Conservation (phyloP, 805 yeast species). For the Suhomyces vadensis region DNA sequence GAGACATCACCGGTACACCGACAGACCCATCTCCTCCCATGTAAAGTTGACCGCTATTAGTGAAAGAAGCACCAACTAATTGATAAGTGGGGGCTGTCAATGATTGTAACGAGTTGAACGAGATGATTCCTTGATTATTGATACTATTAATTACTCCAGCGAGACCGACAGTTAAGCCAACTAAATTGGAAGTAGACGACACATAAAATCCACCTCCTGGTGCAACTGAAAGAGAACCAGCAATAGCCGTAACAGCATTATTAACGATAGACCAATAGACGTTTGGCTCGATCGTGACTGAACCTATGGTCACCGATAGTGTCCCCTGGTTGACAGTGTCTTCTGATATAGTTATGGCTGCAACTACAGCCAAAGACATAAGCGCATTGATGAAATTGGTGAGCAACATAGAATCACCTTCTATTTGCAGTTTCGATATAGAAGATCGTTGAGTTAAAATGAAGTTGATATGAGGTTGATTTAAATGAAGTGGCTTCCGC, state of each 20-base stretch:
- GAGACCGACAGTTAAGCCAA: constrained; percentile 13
- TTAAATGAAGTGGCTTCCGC: too few relatives aligned
- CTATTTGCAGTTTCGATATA: not conserved
- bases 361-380: constrained; percentile 5
- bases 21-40: constrained; percentile 14
- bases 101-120: constrained; percentile 17
- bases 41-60: constrained; percentile 8
- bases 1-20: constrained; percentile 14
- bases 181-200: constrained; percentile 9
- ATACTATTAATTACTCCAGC: constrained; percentile 16
- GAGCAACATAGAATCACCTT: constrained; percentile 6
- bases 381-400: not conserved
- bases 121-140: constrained; percentile 19
- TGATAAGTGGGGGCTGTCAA: constrained; percentile 11
- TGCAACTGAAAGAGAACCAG: constrained; percentile 16
- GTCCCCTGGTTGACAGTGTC: constrained; percentile 21
- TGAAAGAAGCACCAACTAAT: constrained; percentile 11
- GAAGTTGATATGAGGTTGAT: too few relatives aligned
- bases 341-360: constrained; percentile 8
- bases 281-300: constrained; percentile 16
- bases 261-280: constrained; percentile 21
- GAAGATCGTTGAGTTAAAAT: too few relatives aligned
- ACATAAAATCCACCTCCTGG: constrained; percentile 18
- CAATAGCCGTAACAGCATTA: constrained; percentile 14
- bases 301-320: constrained; percentile 19